Evolutionary conservation across 2,329 filamentous ascomycete genomes (phyloP).

Genomic region (Aspergillus awamori): DNA sequence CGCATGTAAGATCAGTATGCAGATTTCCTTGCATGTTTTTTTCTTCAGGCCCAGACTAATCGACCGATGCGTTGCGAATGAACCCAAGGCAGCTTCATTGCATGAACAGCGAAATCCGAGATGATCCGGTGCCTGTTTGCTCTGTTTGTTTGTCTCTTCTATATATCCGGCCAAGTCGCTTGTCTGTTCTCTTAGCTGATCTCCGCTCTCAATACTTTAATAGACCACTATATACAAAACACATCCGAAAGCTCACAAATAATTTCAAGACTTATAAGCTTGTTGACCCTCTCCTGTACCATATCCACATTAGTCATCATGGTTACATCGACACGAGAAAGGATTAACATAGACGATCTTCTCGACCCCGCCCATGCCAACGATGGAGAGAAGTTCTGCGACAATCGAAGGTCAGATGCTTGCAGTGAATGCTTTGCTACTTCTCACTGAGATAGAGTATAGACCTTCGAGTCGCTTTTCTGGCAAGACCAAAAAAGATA

Average conservation of each 20-base stretch:
- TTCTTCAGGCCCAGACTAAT: background rate
- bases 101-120: background rate
- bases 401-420: background rate
- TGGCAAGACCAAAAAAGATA: background rate
- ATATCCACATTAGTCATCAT: background rate
- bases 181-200: background rate
- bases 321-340: background rate
- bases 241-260: background rate
- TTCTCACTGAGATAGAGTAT: background rate
- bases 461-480: background rate
- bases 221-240: background rate
- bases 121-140: background rate
- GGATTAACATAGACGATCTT: background rate
- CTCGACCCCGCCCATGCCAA: background rate
- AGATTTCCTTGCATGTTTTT: background rate
- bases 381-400: background rate
- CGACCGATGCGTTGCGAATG: background rate
- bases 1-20: background rate
- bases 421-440: background rate
- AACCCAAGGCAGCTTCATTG: background rate
- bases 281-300: background rate
- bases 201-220: background rate
- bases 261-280: background rate
- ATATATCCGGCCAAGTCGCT: background rate
- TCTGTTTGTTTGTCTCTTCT: background rate